A percentile compares a stretch with the other conserved stretches of the same genome.
These are phyloP conservation scores for Fomitiporia mediterranea DNA, from an alignment of 1,284 basidiomycete species.

Conservation along the genomic window DNA sequence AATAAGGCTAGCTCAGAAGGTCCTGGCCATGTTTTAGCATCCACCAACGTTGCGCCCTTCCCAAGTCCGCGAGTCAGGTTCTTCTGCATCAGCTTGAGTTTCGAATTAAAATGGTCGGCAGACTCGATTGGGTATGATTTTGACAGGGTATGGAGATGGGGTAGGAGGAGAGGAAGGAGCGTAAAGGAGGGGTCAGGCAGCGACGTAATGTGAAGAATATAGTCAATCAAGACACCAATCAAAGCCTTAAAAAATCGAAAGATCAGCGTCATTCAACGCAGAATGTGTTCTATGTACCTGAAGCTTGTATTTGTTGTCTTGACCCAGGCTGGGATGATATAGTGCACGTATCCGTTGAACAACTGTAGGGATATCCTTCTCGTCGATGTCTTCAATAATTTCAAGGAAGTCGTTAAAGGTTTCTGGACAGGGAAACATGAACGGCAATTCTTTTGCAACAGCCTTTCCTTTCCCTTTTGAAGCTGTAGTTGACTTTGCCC, in stretches of 20 bases:
- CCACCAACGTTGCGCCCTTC: conserved; percentile 57
- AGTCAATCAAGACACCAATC: conserved; percentile 84
- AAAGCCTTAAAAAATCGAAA: conserved; percentile 57
- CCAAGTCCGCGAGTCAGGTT: conserved; percentile 86
- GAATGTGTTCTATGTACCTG: conserved; percentile 47
- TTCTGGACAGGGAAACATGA: conserved; percentile 86
- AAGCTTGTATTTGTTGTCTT: conserved; percentile 89
- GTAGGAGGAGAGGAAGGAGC: conserved; percentile 67
- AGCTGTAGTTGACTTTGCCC: conserved; percentile 21
- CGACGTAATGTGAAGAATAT: conserved; percentile 76
- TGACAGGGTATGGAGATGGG: conserved; percentile 79
- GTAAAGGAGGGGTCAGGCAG: conserved; percentile 56
- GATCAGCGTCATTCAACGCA: no score
- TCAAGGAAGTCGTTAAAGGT: conserved; percentile 87
- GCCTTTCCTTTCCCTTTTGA: conserved; percentile 22
- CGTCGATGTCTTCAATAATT: conserved; percentile 66
- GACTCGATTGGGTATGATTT: conserved; percentile 79
- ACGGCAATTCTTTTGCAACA: conserved; percentile 68
- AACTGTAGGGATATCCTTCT: conserved; percentile 75
- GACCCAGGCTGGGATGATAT: conserved; percentile 86
- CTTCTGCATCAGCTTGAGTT: conserved; percentile 90
- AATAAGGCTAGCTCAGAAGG: conserved; percentile 80
- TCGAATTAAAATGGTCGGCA: conserved; percentile 77
- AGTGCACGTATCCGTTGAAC: conserved; percentile 89
- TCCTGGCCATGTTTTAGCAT: conserved; percentile 86